A percentile compares a stretch with the other conserved stretches of the same genome.
phyloP scores from a whole-genome alignment of 179 eudicot species.

The Drosera spatulata region DNA sequence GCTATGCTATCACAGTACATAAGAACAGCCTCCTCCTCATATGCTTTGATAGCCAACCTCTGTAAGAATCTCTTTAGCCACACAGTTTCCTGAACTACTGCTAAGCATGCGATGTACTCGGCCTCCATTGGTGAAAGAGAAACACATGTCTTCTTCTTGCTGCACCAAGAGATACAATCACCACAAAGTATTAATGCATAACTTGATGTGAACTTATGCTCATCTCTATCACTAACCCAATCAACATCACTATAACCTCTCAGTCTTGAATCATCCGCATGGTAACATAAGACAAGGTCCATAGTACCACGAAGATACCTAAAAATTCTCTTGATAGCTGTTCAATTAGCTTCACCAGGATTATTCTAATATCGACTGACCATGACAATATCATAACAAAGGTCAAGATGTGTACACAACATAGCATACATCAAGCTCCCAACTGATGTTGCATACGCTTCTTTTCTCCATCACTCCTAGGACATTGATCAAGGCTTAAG shows the following conservation, averaged over 20 bases:
- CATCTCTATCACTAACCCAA: constrained; percentile 1
- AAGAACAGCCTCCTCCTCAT: neutral
- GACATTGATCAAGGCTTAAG: neutral
- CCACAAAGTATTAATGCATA: neutral
- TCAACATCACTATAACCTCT: neutral
- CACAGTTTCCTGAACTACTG: neutral
- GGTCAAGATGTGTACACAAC: neutral
- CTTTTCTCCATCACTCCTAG: no score
- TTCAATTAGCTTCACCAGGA: neutral
- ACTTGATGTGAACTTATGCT: neutral
- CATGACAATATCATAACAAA: neutral
- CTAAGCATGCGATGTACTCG: neutral
- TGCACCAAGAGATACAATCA: neutral
- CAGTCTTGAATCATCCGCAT: neutral
- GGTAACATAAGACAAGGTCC: neutral
- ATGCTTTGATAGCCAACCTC: neutral
- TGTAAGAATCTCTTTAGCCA: neutral
- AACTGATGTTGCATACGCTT: neutral
- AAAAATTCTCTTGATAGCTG: neutral
- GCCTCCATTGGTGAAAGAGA: neutral
- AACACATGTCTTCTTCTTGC: neutral
- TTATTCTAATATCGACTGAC: neutral
- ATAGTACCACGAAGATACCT: neutral
- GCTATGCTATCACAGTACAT: neutral
- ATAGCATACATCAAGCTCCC: constrained; percentile 1